A percentile compares a stretch with the other conserved stretches of the same genome.
phyloP scores from a whole-genome alignment of 371 early-diverging fungal genomes.

The Dichotomocladium elegans region DNA sequence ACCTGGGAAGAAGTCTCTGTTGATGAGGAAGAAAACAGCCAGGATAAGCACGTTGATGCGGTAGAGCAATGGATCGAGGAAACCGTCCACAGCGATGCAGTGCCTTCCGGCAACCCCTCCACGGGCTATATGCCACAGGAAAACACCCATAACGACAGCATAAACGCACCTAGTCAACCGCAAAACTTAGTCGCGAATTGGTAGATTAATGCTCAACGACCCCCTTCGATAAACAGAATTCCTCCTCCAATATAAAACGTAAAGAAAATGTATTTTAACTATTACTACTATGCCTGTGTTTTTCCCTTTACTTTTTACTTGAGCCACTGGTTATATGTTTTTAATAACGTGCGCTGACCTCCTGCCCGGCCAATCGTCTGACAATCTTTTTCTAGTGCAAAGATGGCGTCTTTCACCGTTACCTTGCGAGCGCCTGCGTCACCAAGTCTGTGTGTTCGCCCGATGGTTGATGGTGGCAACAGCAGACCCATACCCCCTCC shows the following conservation, averaged over 20 bases:
- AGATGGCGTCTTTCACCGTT: constrained; percentile 70
- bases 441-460: constrained; percentile 27
- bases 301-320: constrained; percentile 4
- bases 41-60: constrained; percentile 8
- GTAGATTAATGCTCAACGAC: too few species aligned
- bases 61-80: constrained; percentile 1
- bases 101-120: neutral
- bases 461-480: constrained; percentile 37
- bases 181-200: constrained; percentile 6
- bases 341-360: constrained; percentile 57
- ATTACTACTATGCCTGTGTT: neutral
- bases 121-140: constrained; percentile 4
- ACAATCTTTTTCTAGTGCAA: constrained; percentile 68
- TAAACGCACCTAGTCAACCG: neutral
- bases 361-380: constrained; percentile 45
- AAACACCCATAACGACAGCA: neutral
- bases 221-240: neutral
- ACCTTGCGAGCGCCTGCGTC: constrained; percentile 50
- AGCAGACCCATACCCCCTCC: constrained; percentile 19
- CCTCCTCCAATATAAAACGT: neutral
- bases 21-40: too few species aligned
- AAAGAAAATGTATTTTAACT: neutral
- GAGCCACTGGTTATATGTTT: constrained; percentile 47
- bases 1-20: neutral
- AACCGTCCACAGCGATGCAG: neutral